phyloP scores from a whole-genome alignment of 1,284 basidiomycete genomes.

The Abortiporus biennis region DNA sequence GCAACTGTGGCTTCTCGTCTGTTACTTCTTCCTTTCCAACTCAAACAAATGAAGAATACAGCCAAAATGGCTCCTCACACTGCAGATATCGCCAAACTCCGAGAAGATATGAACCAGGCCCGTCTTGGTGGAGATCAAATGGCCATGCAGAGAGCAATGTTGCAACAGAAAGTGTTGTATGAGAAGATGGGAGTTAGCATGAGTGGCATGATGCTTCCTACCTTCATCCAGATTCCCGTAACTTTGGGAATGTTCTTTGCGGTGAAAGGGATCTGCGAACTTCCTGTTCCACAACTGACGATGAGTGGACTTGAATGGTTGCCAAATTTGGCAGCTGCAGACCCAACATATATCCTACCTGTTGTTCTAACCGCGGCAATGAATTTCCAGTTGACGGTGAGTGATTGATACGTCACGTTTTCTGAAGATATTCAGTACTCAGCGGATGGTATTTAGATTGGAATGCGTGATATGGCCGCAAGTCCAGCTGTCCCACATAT shows the following conservation, averaged over 20 bases:
- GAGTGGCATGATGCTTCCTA: constrained; percentile 48
- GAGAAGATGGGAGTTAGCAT: constrained; percentile 68
- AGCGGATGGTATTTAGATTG: constrained; percentile 40
- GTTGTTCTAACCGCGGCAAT: constrained; percentile 56
- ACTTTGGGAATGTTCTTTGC: constrained; percentile 87
- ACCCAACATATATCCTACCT: constrained; percentile 80
- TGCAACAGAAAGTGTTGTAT: constrained; percentile 61
- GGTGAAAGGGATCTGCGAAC: constrained; percentile 63
- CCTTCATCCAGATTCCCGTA: constrained; percentile 73
- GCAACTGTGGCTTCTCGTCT: constrained; percentile 69
- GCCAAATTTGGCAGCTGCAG: constrained; percentile 72
- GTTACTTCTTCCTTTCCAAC: constrained; percentile 63
- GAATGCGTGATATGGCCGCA: constrained; percentile 51
- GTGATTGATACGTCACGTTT: constrained; percentile 20
- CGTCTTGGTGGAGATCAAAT: constrained; percentile 40
- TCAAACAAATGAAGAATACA: constrained; percentile 62
- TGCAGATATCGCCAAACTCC: constrained; percentile 51
- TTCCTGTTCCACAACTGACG: constrained; percentile 70
- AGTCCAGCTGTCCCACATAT: constrained; percentile 56
- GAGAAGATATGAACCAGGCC: constrained; percentile 39
- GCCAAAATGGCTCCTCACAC: constrained; percentile 65
- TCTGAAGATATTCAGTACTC: constrained; percentile 7
- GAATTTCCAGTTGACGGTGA: constrained; percentile 67
- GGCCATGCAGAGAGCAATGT: constrained; percentile 45
- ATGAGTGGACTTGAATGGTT: constrained; percentile 77